Conservation (phyloP, 345 rosid species). For the Crucihimalaya himalaica region DNA sequence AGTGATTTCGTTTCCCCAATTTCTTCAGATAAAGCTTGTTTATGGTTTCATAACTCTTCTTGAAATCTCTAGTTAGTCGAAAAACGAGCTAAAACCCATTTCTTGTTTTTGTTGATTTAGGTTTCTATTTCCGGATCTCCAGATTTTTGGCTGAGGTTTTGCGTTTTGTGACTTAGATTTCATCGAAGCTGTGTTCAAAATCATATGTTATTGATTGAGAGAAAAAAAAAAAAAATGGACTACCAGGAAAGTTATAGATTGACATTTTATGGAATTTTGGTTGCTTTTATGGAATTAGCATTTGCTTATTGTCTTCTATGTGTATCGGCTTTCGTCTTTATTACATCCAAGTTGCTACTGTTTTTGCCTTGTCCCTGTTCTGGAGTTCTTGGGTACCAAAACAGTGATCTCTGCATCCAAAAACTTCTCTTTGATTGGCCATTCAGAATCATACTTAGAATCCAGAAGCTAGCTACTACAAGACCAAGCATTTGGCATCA, state of each 20-base stretch:
- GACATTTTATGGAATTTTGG: slow-evolving; percentile 54
- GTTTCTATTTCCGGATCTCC: slow-evolving; percentile 23
- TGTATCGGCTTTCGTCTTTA: slow-evolving; percentile 50
- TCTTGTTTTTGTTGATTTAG: background rate
- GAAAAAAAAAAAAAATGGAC: slow-evolving; percentile 30
- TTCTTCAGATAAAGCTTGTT: background rate
- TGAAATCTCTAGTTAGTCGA: no score
- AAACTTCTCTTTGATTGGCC: slow-evolving; percentile 59
- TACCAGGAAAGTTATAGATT: slow-evolving; percentile 40
- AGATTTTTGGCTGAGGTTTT: background rate
- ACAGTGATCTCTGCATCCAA: slow-evolving; percentile 37
- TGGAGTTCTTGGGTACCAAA: slow-evolving; percentile 52
- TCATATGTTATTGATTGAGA: background rate
- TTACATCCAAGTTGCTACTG: slow-evolving; percentile 51
- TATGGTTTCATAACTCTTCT: background rate
- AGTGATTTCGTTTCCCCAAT: background rate
- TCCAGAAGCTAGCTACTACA: slow-evolving; percentile 50
- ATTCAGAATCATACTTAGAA: slow-evolving; percentile 46
- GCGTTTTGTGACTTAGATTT: no score
- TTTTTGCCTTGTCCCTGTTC: slow-evolving; percentile 65
- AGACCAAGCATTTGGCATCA: slow-evolving; percentile 40
- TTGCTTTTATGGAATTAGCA: slow-evolving; percentile 65
- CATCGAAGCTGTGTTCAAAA: no score
- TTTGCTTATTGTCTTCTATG: slow-evolving; percentile 67
- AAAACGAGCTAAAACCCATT: no score